Base-by-base conservation (phyloP, 169 alveolate genomes). In the Plasmodium sp. region DNA sequence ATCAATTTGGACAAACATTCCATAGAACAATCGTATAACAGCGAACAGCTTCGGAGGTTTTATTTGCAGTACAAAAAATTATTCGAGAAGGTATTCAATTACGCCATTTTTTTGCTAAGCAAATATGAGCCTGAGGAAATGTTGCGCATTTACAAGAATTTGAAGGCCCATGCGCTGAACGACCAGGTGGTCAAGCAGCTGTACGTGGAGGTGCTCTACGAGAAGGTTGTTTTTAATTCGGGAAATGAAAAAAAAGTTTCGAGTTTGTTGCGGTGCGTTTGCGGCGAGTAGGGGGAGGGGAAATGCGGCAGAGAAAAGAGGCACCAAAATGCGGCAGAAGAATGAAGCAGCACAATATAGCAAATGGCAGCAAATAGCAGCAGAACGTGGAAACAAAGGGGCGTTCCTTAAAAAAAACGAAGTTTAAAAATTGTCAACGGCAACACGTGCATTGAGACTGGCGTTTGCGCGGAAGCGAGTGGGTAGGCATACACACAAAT, bases 221-320 rank as follows among this genome's bases (percentile, higher is more conserved):
- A 86, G 22, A 86, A 86, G 67, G 81, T 77, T 43, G 48, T 41
- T 75, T 58, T 86, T 41, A 86, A 86, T 86, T 86, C 93, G 85
- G 80, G 31, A 36, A 27, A 48, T 34, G 43, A 77, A 75, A 51
- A 84, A 33, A 31, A 86, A 75, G 93, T 58, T 77, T 74, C 83
- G 56, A 58, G 81, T 86, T 43, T 72, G 41, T 43, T 84, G 56
- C 45, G 75, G 36, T 71, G 34, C 54, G 54, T 84, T 71, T 39
- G 36, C n/a, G 48, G 22, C 43, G 41, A 36, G 31, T 71, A 84
- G 39, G n/a, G 39, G 39, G 33, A 0, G 33, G 33, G 2, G n/a
- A 58, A 58, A 58, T 5, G 74, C 16, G 74, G 14, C 74, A 58
- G 33, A 0, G 7, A 58, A 22, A 22, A 2, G 39, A 2, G 10